phyloP scores from a whole-genome alignment of 108 stramenopile genomes.

The Cylindrotheca closterium region DNA sequence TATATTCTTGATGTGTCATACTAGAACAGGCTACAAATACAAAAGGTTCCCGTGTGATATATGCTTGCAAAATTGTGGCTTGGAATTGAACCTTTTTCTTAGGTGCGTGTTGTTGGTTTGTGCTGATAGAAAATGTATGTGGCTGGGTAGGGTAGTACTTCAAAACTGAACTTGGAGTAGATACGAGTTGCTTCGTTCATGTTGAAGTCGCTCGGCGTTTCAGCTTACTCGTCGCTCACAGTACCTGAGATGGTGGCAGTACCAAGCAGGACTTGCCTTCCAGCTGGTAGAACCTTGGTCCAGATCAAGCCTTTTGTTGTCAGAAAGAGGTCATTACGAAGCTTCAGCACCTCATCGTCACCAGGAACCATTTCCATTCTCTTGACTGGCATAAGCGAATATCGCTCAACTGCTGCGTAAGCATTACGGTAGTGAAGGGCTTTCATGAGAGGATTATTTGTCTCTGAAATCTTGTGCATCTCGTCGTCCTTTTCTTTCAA shows the following conservation, averaged over 20 bases:
- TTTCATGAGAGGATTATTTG: slow-evolving; percentile 57
- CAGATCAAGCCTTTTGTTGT: slow-evolving; percentile 40
- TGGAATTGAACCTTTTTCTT: no score
- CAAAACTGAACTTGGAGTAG: neutral
- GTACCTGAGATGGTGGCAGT: slow-evolving; percentile 16
- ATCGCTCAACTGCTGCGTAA: slow-evolving; percentile 28
- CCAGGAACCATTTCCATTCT: slow-evolving; percentile 22
- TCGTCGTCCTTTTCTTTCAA: slow-evolving; percentile 46
- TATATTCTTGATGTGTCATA: no score
- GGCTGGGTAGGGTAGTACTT: neutral
- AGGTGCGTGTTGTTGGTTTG: neutral
- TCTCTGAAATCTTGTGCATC: slow-evolving; percentile 47
- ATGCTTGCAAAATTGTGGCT: no score
- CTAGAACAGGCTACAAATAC: no score
- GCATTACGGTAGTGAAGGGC: slow-evolving; percentile 66
- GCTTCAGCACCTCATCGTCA: slow-evolving; percentile 22
- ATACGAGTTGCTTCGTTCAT: no score
- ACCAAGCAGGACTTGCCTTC: slow-evolving; percentile 20
- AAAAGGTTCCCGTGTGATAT: no score
- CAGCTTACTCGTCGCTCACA: slow-evolving; percentile 8
- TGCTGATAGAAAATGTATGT: neutral
- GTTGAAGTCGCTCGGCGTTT: no score
- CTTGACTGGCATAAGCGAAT: slow-evolving; percentile 15
- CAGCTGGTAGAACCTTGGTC: slow-evolving; percentile 14
- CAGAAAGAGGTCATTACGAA: slow-evolving; percentile 24